Evolutionary conservation across 495 filamentous ascomycete species (phyloP).

Genomic region (Penicillium paradoxum): DNA sequence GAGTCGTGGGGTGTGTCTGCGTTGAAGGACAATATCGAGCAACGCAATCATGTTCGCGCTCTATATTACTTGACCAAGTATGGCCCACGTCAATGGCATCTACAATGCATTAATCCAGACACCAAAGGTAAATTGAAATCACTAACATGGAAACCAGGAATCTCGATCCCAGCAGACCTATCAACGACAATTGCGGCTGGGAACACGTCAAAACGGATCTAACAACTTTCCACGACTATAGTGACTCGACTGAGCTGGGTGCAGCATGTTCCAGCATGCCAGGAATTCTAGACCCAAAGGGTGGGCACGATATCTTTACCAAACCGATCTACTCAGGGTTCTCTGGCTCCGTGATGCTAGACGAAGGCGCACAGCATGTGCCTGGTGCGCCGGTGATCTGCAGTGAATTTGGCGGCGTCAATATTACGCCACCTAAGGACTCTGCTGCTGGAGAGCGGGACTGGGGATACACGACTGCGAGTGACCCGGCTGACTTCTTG

Average conservation of each 20-base stretch:
- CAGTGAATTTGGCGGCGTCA: slow-evolving; percentile 56
- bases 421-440: slow-evolving; percentile 45
- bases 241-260: slow-evolving; percentile 44
- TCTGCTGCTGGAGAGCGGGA: slow-evolving; percentile 24
- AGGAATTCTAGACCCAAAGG: slow-evolving; percentile 43
- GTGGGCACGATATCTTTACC: slow-evolving; percentile 45
- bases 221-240: slow-evolving; percentile 59
- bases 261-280: slow-evolving; percentile 41
- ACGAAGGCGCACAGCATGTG: slow-evolving; percentile 40
- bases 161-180: slow-evolving; percentile 52
- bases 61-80: slow-evolving; percentile 58
- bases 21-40: slow-evolving; percentile 45
- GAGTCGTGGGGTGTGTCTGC: slow-evolving; percentile 57
- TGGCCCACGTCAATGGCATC: slow-evolving; percentile 7
- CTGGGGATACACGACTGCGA: slow-evolving; percentile 40
- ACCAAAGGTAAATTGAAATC: not conserved
- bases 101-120: not conserved
- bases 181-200: slow-evolving; percentile 65
- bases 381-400: slow-evolving; percentile 52
- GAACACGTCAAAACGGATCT: slow-evolving; percentile 55
- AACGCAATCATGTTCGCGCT: slow-evolving; percentile 54
- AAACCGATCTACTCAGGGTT: slow-evolving; percentile 29
- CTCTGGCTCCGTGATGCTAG: slow-evolving; percentile 22
- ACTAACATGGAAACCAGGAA: slow-evolving; percentile 23
- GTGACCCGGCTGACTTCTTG: slow-evolving; percentile 30